Base-by-base conservation (phyloP, 73 alveolate genomes). In the Paramecium sexaurelia region DNA sequence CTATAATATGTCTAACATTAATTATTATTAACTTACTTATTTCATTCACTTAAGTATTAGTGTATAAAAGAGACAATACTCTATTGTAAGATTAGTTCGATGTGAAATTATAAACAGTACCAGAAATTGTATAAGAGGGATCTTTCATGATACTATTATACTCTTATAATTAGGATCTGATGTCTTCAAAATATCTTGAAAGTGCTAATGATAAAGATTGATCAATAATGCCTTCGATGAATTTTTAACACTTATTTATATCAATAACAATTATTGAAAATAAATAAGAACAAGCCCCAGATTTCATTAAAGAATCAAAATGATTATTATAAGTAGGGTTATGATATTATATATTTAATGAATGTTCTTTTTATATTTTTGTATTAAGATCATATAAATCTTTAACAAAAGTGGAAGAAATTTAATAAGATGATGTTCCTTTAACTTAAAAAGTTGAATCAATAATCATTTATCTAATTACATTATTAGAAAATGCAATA, bases 281-380 rank as follows among this genome's bases (percentile, higher is more conserved):
- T 22, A 71, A 15, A n/a, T 71, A 37, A 8, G 66, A 27, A 37
- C 86, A 71, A 1, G 61, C 86, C 8, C 86, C 86, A 2, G 51
- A 32, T 71, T 71, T 33, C 86, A 71, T 71, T 10, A 71, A 15
- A 71, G 86, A 71, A 35, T 71, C 86, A 71, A 71, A 71, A 71
- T 71, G 32, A 5, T n/a, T 40, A 71, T 35, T 71, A 32, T 71
- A 71, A 2, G 15, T 17, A 11, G 51, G 43, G 35, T 71, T 71
- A 11, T 36, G 56, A 36, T 71, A 71, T 35, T 37, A 15, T 9
- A 71, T 35, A 17, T 71, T 71, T 71, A 24, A 17, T 3, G 86
- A 71, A 17, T 71, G 86, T 20, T 71, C 86, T 33, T 71, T 71
- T 37, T 71, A 71, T 35, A 71, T 71, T 35, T 71, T 71, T 13